These are phyloP conservation scores for Amanita phalloides DNA, from an alignment of 768 basidiomycete genomes.

Conservation along the genomic window DNA sequence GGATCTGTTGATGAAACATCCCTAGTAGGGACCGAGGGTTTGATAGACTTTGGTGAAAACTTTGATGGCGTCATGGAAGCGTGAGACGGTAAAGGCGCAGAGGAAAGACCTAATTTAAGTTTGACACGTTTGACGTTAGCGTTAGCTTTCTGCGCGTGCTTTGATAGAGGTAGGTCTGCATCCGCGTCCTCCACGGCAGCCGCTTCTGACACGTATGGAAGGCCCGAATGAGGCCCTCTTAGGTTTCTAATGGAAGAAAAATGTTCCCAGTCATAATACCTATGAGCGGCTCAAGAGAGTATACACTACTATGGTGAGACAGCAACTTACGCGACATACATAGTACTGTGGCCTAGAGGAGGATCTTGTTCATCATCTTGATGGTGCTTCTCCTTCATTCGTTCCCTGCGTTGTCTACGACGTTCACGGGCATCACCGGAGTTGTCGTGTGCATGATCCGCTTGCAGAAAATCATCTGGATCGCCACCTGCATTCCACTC, in stretches of 20 bases:
- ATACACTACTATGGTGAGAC: conserved; percentile 4
- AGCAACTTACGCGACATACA: conserved; percentile 79
- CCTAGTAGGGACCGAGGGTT: conserved; percentile 7
- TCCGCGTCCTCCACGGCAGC: conserved; percentile 20
- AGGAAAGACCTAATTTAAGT: conserved; percentile 20
- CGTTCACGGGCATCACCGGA: conserved; percentile 2
- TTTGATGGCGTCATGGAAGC: neutral
- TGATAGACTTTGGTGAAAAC: conserved; percentile 7
- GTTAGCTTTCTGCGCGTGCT: conserved; percentile 11
- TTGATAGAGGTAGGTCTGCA: conserved; percentile 16
- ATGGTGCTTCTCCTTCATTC: conserved; percentile 2
- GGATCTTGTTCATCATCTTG: conserved; percentile 9
- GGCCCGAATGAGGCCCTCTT: conserved; percentile 70
- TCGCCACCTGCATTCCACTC: conserved; percentile 64
- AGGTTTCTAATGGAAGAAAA: conserved; percentile 90
- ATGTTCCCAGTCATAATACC: conserved; percentile 93
- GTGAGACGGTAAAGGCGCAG: conserved; percentile 6
- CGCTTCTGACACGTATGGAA: conserved; percentile 52
- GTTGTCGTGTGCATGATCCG: conserved; percentile 7
- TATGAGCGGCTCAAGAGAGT: conserved; percentile 16
- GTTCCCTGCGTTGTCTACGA: conserved; percentile 5
- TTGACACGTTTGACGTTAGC: conserved; percentile 18
- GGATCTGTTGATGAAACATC: conserved; percentile 5
- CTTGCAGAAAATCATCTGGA: conserved; percentile 6
- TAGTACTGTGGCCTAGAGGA: conserved; percentile 19